Evolutionary conservation across 768 basidiomycete genomes (phyloP), one percentile per base, ranked within the genome.

Genomic region (Hirschioporus abietinus): DNA sequence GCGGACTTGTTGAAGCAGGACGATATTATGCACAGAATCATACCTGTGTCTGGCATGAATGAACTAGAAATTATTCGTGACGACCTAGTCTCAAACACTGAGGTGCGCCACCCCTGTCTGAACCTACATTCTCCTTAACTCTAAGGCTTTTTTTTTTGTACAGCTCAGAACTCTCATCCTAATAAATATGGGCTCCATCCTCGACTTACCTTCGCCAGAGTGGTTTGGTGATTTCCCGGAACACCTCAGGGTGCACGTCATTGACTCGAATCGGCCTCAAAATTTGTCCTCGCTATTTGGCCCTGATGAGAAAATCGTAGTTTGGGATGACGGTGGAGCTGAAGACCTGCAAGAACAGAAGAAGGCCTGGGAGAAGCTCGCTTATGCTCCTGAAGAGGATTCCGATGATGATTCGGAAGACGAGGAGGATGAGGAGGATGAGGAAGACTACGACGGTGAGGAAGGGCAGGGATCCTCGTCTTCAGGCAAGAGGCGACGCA

Each of bases 241-340:
- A 4, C 79, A 81, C 25, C 81, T 93, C 65, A 87, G 83, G 1
- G 84, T 98, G 58, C 97, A 99, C 79, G 88, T 99, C 71, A 92
- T 99, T 78, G 97, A 99, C 77, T 94, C 96, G 2, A 86, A 89
- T 23, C 86, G 97, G 64, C 97, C 97, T 20, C 87, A 92, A 73
- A 95, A 95, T 76, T 80, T 99, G 72, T 82, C 88, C 58, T 97
- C 89, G 79, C 78, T 98, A 24, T 99, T 96, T 75, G 86, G 84
- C 63, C 85, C 85, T 64, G 85, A 83, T 15, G 87, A 91, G 68
- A 81, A 90, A 64, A 87, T 98, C 23, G 80, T 96, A 34, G 83
- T 99, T 0, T 99, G 97, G 97, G 94, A 95, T 69, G 95, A 96
- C 72, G 94, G 93, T 3, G 88, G 86, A 20, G 89, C 88, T 1